These are phyloP conservation scores for Beauveria brongniartii DNA, from an alignment of 2,329 filamentous ascomycete genomes.

Conservation along the genomic window DNA sequence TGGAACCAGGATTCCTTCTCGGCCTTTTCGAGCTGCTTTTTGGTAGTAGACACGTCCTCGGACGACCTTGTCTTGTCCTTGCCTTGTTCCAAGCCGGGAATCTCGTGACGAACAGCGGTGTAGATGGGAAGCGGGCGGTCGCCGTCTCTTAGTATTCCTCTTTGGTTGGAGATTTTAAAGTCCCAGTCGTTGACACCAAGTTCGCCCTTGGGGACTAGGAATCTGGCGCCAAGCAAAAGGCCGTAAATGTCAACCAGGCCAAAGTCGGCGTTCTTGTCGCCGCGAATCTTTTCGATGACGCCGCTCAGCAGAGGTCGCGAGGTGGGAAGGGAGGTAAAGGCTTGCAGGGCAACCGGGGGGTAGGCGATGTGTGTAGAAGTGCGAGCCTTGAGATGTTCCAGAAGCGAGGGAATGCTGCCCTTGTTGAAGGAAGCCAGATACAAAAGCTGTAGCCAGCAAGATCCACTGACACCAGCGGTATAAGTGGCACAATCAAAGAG, in stretches of 20 bases:
- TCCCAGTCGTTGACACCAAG: constrained; percentile 64
- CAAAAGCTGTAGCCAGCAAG: constrained; percentile 87
- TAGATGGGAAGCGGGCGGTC: constrained; percentile 88
- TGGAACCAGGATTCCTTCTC: constrained; percentile 83
- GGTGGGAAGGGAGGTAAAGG: constrained; percentile 81
- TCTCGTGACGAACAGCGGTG: constrained; percentile 90
- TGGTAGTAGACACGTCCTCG: constrained; percentile 26
- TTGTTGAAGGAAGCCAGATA: constrained; percentile 67
- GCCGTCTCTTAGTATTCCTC: constrained; percentile 65
- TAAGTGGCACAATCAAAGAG: constrained; percentile 93
- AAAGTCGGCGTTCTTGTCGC: constrained; percentile 61
- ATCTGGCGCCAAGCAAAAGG: constrained; percentile 70
- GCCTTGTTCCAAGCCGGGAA: constrained; percentile 52
- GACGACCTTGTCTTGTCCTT: constrained; percentile 19
- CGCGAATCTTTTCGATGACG: constrained; percentile 84
- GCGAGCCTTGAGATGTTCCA: constrained; percentile 80
- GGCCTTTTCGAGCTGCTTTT: constrained; percentile 43
- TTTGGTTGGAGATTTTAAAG: constrained; percentile 86
- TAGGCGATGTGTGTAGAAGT: constrained; percentile 87
- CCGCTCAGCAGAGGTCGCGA: constrained; percentile 87
- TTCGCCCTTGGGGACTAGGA: constrained; percentile 78
- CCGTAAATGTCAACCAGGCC: constrained; percentile 93
- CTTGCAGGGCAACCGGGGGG: constrained; percentile 71
- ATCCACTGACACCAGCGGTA: constrained; percentile 89
- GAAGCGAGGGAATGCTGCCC: constrained; percentile 58